Evolutionary conservation across 352 stramenopile genomes (phyloP), one percentile per base, ranked within the genome.

Genomic region (Elongisporangium senticosum): DNA sequence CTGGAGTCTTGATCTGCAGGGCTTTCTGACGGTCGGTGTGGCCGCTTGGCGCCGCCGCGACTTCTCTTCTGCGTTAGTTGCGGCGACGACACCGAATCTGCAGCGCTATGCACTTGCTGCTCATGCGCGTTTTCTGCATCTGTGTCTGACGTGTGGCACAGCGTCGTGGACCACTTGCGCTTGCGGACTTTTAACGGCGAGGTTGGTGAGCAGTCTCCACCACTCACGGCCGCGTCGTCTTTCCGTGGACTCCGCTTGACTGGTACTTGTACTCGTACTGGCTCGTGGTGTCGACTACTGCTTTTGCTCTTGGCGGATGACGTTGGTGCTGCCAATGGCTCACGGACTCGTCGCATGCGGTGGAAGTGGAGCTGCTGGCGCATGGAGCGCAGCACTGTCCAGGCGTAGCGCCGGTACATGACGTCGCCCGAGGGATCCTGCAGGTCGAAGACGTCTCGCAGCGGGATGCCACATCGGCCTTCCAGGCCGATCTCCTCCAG

Each of bases 401-500:
- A 93, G 20, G 81, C 75, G 51, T 79, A 83, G 28, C 69, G 68
- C 22, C 83, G 74, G 58, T 77, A 90, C 39, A 67, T 61, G 14
- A 72, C 49, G 50, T 92, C 85, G 22, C 71, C 53, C n/a, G 73
- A 58, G 21, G 75, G 66, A 56, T 94, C 83, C 49, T 83, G 68
- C 0, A 77, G 55, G 28, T 71, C 75, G 49, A 93, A 90, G 50
- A 93, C 63, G 24, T 77, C 74, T 33, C 72, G 63, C 23, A 95
- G 51, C 7, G 77, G 70, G 53, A 95, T 62, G 0, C 85, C 85
- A 23, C 79, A 90, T 43, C 83, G 79, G 11, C 85, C 85, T 56
- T 91, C 81, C 37, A 95, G 78, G 1, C 78, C 81, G 51, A 91
- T 86, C 51, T 90, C 83, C 62, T 95, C 85, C 49, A 93, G 67